phyloP scores from a whole-genome alignment of 345 rosid genomes.

The Acer saccharum region DNA sequence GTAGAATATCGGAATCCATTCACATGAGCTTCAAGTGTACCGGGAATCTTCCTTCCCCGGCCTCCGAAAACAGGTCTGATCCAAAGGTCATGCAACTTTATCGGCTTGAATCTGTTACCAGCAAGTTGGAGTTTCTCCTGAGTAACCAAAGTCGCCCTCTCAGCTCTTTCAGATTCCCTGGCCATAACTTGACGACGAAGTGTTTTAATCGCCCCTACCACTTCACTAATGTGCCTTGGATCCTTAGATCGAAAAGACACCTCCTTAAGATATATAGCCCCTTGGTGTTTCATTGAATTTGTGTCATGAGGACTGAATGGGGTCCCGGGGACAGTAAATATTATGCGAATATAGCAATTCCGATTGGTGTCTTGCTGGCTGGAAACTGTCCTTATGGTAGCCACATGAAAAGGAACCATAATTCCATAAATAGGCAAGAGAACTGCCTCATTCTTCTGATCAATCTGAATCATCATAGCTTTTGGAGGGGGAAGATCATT shows the following conservation, averaged over 20 bases:
- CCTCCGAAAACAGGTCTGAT: conserved; percentile 56
- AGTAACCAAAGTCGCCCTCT: conserved; percentile 58
- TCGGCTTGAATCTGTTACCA: conserved; percentile 44
- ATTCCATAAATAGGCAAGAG: conserved; percentile 54
- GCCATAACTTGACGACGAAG: conserved; percentile 46
- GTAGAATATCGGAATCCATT: conserved; percentile 55
- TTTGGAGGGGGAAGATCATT: conserved; percentile 49
- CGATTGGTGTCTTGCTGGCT: conserved; percentile 55
- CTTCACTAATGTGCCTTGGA: conserved; percentile 52
- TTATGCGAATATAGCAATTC: conserved; percentile 48
- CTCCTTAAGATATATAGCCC: conserved; percentile 52
- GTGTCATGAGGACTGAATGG: conserved; percentile 55
- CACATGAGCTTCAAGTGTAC: conserved; percentile 46
- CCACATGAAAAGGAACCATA: conserved; percentile 61
- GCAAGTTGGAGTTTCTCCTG: conserved; percentile 52
- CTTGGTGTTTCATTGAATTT: conserved; percentile 42
- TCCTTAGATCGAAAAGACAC: conserved; percentile 58
- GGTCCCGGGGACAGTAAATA: conserved; percentile 50
- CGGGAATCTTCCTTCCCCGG: conserved; percentile 55
- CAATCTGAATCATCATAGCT: conserved; percentile 53
- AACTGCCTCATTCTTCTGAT: conserved; percentile 54
- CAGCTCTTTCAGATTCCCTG: conserved; percentile 58
- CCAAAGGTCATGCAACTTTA: conserved; percentile 52
- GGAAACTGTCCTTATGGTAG: conserved; percentile 48
- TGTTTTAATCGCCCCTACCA: conserved; percentile 49